Evolutionary conservation across 805 yeast species (phyloP).

Genomic region (Lipomyces spencermartinsiae): DNA sequence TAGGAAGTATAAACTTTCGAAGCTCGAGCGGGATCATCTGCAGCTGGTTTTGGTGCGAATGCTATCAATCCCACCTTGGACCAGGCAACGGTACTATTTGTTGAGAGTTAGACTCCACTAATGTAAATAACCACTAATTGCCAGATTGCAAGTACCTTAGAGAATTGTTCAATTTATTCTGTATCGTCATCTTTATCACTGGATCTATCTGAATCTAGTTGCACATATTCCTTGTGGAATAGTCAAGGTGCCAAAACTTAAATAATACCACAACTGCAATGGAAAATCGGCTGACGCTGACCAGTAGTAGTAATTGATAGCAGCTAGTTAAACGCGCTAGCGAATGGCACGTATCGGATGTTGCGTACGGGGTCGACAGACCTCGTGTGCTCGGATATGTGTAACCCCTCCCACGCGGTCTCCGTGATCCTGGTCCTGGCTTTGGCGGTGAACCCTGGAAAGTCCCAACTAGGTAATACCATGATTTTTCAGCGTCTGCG

Average conservation of each 20-base stretch:
- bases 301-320: neutral
- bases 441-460: slow-evolving; percentile 1
- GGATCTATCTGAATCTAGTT: neutral
- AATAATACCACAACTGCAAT: neutral
- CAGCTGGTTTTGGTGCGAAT: slow-evolving; percentile 15
- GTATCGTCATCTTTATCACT: neutral
- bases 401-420: neutral
- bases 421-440: neutral
- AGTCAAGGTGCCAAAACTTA: neutral
- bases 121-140: neutral
- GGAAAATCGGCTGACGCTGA: neutral
- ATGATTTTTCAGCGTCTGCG: neutral
- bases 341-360: neutral
- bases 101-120: neutral
- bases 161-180: neutral
- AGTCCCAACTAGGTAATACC: neutral
- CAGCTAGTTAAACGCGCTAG: neutral
- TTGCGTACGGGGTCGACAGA: no score
- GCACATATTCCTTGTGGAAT: neutral
- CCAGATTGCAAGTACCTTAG: neutral
- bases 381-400: neutral
- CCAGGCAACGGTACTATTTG: slow-evolving; percentile 34
- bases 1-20: slow-evolving; percentile 26
- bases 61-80: slow-evolving; percentile 39
- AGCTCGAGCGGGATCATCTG: slow-evolving; percentile 5